Evolutionary conservation across 2,329 filamentous ascomycete species (phyloP), one percentile per base, ranked within the genome.

Genomic region (Intubia oerlemansii): DNA sequence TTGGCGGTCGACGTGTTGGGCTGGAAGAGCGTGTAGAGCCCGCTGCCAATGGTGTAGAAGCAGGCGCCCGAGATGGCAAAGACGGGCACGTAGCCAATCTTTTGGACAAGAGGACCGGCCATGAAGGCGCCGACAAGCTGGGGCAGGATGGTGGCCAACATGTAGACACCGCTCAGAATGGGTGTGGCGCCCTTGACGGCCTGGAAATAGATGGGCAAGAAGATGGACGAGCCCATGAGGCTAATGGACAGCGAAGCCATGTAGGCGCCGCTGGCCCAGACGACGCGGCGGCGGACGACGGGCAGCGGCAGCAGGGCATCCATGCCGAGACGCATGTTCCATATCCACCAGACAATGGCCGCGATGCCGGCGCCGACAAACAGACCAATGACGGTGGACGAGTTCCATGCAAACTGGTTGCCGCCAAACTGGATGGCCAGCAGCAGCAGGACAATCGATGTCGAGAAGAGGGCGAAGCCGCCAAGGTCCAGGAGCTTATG

Each of bases 361-460:
- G 39, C 39, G 1, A 45, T 33, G 2, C 35, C 47, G 2, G 49
- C 34, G 9, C 53, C 53, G 25, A 44, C 45, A 26, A 60, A 52
- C 7, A 58, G 39, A 4, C 54, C 54, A 24, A 59, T 55, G 5
- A 59, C 45, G 0, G 37, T 37, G 0, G 48, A 31, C 0, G 48
- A 52, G 11, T 40, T 37, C 56, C 56, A 60, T 1, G 48, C 29
- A 34, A 52, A 52, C 0, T 44, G 40, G 4, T 37, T 44, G 4
- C 54, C 44, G 12, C 56, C 57, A 28, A 46, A 57, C 32, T 59
- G 51, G 7, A 60, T 41, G 1, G 54, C 57, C 1, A 60, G 43
- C 17, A 61, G 44, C 10, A 60, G 34, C 51, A 48, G 39, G 36
- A 59, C 37, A 33, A 50, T 34, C 31, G 50, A 41, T 19, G 50